phyloP scores from a whole-genome alignment of 2,329 filamentous ascomycete species.

The Alternaria triticina region DNA sequence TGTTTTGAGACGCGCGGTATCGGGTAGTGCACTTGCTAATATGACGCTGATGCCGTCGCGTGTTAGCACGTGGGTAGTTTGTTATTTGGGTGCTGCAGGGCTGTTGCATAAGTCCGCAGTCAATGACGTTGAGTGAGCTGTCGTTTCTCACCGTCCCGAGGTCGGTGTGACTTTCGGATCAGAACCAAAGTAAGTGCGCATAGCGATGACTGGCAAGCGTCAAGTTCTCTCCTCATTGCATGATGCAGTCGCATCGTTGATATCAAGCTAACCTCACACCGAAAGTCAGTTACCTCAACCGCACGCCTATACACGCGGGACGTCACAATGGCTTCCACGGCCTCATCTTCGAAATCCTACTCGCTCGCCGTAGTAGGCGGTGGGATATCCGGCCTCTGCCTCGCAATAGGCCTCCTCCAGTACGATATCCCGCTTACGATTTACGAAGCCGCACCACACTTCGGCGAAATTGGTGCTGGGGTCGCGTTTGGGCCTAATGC shows the following conservation, averaged over 20 bases:
- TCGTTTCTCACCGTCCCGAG: conserved; percentile 12
- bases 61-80: not conserved
- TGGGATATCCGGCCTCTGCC: conserved; percentile 63
- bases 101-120: not conserved
- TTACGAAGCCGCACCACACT: conserved; percentile 63
- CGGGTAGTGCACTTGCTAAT: not conserved
- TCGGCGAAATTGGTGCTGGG: conserved; percentile 65
- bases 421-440: conserved; percentile 57
- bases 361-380: conserved; percentile 65
- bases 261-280: not conserved
- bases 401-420: conserved; percentile 60
- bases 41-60: not conserved
- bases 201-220: conserved; percentile 6
- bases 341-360: conserved; percentile 44
- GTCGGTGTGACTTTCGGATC: conserved; percentile 20
- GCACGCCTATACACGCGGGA: not conserved
- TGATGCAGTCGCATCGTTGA: not conserved
- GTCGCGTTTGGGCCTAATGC: conserved; percentile 64
- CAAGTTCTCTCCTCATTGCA: not conserved
- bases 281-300: not conserved
- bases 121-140: not conserved
- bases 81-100: not conserved
- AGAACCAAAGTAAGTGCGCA: conserved; percentile 12
- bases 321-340: conserved; percentile 24
- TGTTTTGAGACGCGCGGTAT: not conserved